phyloP scores from a whole-genome alignment of 495 filamentous ascomycete species.

The Penicillium chermesinum region DNA sequence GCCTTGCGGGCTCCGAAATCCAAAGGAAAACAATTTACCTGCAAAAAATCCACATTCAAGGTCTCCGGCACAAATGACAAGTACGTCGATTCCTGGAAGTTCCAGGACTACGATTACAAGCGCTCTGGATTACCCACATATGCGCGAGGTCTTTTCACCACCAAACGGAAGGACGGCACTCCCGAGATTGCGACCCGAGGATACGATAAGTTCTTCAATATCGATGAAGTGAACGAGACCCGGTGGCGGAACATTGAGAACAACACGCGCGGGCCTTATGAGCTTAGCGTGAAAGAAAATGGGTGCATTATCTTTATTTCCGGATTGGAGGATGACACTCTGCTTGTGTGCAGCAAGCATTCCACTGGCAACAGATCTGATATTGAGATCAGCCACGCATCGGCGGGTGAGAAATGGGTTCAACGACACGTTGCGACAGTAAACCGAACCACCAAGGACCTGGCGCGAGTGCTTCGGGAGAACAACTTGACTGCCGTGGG shows the following conservation, averaged over 20 bases:
- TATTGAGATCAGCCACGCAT: slow-evolving; percentile 69
- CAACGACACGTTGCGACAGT: slow-evolving; percentile 69
- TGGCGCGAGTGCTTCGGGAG: slow-evolving; percentile 66
- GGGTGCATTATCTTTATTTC: slow-evolving; percentile 98
- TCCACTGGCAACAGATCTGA: slow-evolving; percentile 77
- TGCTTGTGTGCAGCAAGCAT: slow-evolving; percentile 97
- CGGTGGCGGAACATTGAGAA: slow-evolving; percentile 73
- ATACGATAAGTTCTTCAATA: slow-evolving; percentile 99
- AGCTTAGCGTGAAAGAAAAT: slow-evolving; percentile 95
- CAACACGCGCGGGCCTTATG: slow-evolving; percentile 83
- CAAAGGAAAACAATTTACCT: slow-evolving; percentile 49
- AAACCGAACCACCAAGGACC: slow-evolving; percentile 69
- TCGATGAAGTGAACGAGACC: slow-evolving; percentile 70
- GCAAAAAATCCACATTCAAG: slow-evolving; percentile 69
- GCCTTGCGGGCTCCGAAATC: slow-evolving; percentile 45
- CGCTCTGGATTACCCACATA: slow-evolving; percentile 76
- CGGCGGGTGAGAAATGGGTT: slow-evolving; percentile 78
- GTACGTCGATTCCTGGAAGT: slow-evolving; percentile 83
- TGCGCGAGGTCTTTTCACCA: slow-evolving; percentile 89
- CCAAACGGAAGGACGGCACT: slow-evolving; percentile 51
- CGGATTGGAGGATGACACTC: slow-evolving; percentile 76
- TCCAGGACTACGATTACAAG: slow-evolving; percentile 95
- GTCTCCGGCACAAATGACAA: slow-evolving; percentile 56
- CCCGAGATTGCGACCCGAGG: slow-evolving; percentile 79
- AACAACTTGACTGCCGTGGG: slow-evolving; percentile 92